Base-by-base conservation (phyloP, 108 stramenopile species). In the Pseudonitzschia multistriata region DNA sequence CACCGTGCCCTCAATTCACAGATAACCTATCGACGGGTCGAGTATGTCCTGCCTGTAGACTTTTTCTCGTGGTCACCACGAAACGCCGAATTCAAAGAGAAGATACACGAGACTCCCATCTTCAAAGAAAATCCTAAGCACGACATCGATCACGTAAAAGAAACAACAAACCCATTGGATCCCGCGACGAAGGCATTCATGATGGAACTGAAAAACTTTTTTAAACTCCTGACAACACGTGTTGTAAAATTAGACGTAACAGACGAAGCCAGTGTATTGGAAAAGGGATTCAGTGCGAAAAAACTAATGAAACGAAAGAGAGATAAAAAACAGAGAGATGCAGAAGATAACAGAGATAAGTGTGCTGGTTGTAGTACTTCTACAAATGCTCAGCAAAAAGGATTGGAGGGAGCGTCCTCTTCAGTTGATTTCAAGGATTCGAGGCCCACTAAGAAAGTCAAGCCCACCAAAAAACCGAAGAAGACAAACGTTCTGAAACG, bases 31-130 rank as follows among this genome's bases (percentile, higher is more conserved):
- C 81, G 92, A 25, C 78, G 92, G 6, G 71, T 88, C 5, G 89
- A 93, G 68, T 93, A 90, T 45, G 68, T 90, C 21, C 50, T 93
- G 19, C 92, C 92, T 0, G 70, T 84, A 4, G 88, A 89, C 56
- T 76, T 93, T 29, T 71, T 93, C 11, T 73, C 36, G 22, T 60
- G 56, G 62, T 29, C 40, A 2, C 5, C 21, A 3, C 25, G 22
- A 27, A 27, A 34, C 34, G 36, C 39, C 11, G 48, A 73, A 39
- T 28, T 67, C 21, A 13, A 48, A 64, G 19, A 59, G 25, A 55
- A 45, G 39, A 42, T 59, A 14, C 77, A 64, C 37, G 21, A 57
- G 8, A 39, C 72, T 34, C 78, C 77, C 21, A 22, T 61, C 29
- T 74, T 77, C 42, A 31, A 47, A 3, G 66, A 72, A 22, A 72